Conservation (phyloP, 257 asterid genomes). For the Solanum lycopersicoides region DNA sequence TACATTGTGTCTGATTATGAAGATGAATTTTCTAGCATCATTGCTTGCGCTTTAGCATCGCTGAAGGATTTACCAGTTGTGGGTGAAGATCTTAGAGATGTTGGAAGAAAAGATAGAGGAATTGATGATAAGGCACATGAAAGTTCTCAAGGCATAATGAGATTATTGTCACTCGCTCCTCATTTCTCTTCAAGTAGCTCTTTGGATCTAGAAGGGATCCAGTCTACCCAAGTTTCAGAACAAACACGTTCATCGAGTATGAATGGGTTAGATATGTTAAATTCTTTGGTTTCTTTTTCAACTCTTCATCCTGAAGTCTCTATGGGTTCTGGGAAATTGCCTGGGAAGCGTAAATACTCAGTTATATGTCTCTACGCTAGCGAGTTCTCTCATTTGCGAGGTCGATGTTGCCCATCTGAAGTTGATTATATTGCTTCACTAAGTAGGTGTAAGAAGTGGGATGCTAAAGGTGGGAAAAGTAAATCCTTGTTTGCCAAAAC, state of each 20-base stretch:
- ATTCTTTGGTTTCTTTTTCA: conserved; percentile 48
- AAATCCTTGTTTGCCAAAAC: conserved; percentile 88
- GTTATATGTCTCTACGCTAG: conserved; percentile 61
- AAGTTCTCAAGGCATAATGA: conserved; percentile 34
- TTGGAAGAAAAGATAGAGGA: conserved; percentile 27
- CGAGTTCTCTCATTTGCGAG: conserved; percentile 55
- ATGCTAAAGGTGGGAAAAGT: conserved; percentile 96
- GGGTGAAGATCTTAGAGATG: conserved; percentile 26
- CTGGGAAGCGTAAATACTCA: conserved; percentile 66
- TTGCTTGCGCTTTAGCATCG: conserved; percentile 78
- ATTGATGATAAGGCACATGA: conserved; percentile 19
- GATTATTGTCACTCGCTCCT: conserved; percentile 36
- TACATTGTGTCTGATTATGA: background rate
- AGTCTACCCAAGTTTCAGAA: conserved; percentile 31
- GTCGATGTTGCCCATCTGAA: conserved; percentile 75
- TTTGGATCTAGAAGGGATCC: conserved; percentile 45
- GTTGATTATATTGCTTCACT: conserved; percentile 70
- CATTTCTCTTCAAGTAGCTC: conserved; percentile 58
- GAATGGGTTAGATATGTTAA: conserved; percentile 56
- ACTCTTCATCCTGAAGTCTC: conserved; percentile 70
- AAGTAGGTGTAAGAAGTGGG: conserved; percentile 87
- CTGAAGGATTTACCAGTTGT: conserved; percentile 32
- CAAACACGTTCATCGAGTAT: conserved; percentile 53
- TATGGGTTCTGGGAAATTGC: conserved; percentile 59
- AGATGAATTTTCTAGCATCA: conserved; percentile 7